These are phyloP conservation scores for Pinus albicaulis DNA, from an alignment of 75 land plant genomes.

Conservation along the genomic window DNA sequence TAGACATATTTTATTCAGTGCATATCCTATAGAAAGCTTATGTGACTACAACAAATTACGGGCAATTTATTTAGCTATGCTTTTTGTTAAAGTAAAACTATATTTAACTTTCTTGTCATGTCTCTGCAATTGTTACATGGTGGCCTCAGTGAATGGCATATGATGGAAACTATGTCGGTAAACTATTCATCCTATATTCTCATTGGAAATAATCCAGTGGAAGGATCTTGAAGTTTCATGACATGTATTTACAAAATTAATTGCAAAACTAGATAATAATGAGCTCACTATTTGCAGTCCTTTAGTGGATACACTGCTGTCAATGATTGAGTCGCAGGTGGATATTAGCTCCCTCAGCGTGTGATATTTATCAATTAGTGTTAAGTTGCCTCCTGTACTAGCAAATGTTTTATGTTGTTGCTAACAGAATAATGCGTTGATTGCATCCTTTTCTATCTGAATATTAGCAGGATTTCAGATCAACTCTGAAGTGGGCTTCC, in stretches of 20 bases:
- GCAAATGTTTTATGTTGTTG: neutral
- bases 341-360: neutral
- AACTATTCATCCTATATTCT: neutral
- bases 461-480: constrained; percentile 10
- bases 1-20: no score
- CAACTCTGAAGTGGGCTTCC: constrained; percentile 12
- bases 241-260: neutral
- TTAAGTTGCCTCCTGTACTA: constrained; percentile 5
- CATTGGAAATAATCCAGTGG: constrained; percentile 6
- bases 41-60: no score
- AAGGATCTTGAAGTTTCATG: no score
- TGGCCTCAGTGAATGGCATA: neutral
- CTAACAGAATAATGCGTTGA: constrained; percentile 6
- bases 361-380: neutral
- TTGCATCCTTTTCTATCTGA: constrained; percentile 9
- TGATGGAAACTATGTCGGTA: neutral
- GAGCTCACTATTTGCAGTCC: neutral
- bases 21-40: no score
- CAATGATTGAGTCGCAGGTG: neutral
- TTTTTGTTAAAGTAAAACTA: neutral
- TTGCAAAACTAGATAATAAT: neutral
- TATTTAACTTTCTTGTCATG: neutral
- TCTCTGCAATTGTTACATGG: neutral
- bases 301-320: neutral
- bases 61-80: neutral